Percentiles rank a stretch among this genome's conserved stretches.
Evolutionary conservation across 2,329 filamentous ascomycete species (phyloP).

Genomic region (Nemania sp.): DNA sequence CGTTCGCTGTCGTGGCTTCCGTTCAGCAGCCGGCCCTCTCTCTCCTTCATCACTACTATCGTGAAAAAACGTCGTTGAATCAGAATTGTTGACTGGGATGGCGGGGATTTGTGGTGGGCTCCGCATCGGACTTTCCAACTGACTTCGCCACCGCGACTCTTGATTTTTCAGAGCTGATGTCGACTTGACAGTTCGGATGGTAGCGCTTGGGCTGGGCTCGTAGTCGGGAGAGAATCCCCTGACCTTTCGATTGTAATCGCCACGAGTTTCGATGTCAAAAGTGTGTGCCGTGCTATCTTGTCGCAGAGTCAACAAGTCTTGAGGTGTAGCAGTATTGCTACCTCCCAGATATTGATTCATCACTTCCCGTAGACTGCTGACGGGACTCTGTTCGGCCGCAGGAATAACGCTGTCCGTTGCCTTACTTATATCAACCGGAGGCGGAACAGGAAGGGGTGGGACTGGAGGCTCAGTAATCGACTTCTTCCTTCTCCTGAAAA

Average conservation of each 20-base stretch:
- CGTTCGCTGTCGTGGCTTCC: constrained; percentile 19
- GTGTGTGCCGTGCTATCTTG: constrained; percentile 34
- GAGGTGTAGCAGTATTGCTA: constrained; percentile 25
- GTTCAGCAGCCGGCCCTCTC: not conserved
- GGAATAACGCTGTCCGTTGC: constrained; percentile 36
- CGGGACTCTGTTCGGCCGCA: constrained; percentile 60
- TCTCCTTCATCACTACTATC: constrained; percentile 57
- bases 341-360: constrained; percentile 79
- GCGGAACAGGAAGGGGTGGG: constrained; percentile 47
- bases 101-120: constrained; percentile 36
- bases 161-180: constrained; percentile 45
- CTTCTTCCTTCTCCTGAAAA: constrained; percentile 93
- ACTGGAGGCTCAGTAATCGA: constrained; percentile 76
- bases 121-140: constrained; percentile 33
- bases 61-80: constrained; percentile 53
- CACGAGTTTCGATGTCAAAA: constrained; percentile 32
- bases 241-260: constrained; percentile 44
- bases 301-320: constrained; percentile 26
- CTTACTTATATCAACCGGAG: constrained; percentile 32
- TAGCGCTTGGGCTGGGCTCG: constrained; percentile 71
- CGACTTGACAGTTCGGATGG: constrained; percentile 67
- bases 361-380: constrained; percentile 80
- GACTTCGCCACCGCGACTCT: constrained; percentile 33
- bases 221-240: constrained; percentile 77
- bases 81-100: constrained; percentile 34